Percentiles rank a stretch among this genome's conserved stretches.
phyloP scores from a whole-genome alignment of 352 stramenopile genomes.

The Achlya hypogyna region DNA sequence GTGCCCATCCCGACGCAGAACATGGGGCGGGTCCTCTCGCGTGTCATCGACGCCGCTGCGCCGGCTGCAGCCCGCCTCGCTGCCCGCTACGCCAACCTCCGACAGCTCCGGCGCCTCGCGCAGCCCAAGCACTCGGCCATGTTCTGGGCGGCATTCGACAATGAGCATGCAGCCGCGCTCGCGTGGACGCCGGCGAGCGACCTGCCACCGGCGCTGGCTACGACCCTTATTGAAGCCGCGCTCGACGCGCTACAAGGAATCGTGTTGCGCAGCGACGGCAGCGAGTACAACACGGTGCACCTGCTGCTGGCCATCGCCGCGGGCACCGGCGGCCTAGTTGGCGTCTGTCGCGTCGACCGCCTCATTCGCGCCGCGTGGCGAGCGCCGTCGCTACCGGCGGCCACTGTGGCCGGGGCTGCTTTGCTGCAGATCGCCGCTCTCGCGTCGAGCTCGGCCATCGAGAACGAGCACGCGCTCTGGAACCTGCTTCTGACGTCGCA shows the following conservation, averaged over 20 bases:
- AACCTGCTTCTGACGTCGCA: constrained; percentile 66
- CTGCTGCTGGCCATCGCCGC: constrained; percentile 27
- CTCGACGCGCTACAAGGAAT: constrained; percentile 41
- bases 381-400: no score
- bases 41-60: constrained; percentile 37
- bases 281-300: constrained; percentile 48
- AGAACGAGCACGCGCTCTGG: constrained; percentile 80
- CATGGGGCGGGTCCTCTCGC: constrained; percentile 52
- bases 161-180: constrained; percentile 26
- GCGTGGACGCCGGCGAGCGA: neutral
- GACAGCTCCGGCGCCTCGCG: constrained; percentile 44
- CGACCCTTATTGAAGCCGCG: constrained; percentile 23
- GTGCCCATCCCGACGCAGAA: constrained; percentile 56
- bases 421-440: constrained; percentile 50
- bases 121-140: constrained; percentile 38
- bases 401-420: neutral
- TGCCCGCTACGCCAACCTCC: constrained; percentile 46
- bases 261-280: constrained; percentile 56
- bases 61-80: neutral
- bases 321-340: neutral
- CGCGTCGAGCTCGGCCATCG: constrained; percentile 77
- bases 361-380: no score
- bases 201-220: neutral
- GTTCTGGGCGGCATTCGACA: constrained; percentile 25
- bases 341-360: neutral